Percentiles rank a stretch among this genome's conserved stretches.
These are phyloP conservation scores for Penicillium coprophilum DNA, from an alignment of 495 filamentous ascomycete species.

Conservation along the genomic window DNA sequence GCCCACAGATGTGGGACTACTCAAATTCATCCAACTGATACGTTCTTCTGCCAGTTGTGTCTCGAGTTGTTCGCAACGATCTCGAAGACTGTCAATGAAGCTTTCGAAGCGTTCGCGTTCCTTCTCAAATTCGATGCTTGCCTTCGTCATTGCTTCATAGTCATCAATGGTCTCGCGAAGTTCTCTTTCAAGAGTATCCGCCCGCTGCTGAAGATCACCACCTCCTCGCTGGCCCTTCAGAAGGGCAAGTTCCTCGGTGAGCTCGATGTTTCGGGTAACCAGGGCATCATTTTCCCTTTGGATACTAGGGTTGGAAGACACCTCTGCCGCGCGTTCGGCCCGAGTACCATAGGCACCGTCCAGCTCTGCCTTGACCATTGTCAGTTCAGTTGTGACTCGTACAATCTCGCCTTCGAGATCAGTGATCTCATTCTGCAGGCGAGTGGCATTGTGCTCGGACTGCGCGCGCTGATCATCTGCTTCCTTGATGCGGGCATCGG, in stretches of 20 bases:
- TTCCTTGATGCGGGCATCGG: constrained; percentile 35
- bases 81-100: constrained; percentile 66
- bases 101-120: constrained; percentile 77
- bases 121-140: constrained; percentile 82
- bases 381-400: constrained; percentile 84
- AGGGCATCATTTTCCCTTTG: constrained; percentile 65
- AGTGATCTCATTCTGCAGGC: constrained; percentile 64
- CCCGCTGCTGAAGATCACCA: constrained; percentile 55
- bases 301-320: constrained; percentile 64
- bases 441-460: constrained; percentile 49
- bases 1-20: constrained; percentile 50
- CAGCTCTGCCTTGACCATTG: constrained; percentile 89
- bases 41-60: constrained; percentile 68
- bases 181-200: constrained; percentile 70
- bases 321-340: constrained; percentile 74
- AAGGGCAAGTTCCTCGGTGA: constrained; percentile 57
- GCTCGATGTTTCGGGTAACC: constrained; percentile 56
- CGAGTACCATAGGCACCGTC: constrained; percentile 87
- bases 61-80: constrained; percentile 67
- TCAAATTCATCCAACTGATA: constrained; percentile 66
- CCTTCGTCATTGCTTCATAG: constrained; percentile 83
- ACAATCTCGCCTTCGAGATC: constrained; percentile 79
- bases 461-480: constrained; percentile 27
- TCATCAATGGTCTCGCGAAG: constrained; percentile 79
- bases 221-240: constrained; percentile 47